These are phyloP conservation scores for Colletotrichum sp. DNA, from an alignment of 2,329 filamentous ascomycete species.

Conservation along the genomic window DNA sequence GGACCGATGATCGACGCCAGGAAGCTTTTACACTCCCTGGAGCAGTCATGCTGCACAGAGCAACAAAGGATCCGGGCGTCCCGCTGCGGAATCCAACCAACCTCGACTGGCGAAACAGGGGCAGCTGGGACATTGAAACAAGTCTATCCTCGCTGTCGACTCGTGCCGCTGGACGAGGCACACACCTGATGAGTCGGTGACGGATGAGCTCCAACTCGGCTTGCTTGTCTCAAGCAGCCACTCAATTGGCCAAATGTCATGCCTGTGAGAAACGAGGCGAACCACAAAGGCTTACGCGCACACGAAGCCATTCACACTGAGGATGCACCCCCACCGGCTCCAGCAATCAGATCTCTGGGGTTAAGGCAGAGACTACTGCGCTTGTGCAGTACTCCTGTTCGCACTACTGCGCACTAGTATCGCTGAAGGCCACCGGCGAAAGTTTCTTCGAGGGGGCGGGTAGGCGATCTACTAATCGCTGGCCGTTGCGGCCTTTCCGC, in stretches of 20 bases:
- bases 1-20: conserved; percentile 10
- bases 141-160: not conserved
- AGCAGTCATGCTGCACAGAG: conserved; percentile 1
- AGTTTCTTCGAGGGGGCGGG: not conserved
- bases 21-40: conserved; percentile 1
- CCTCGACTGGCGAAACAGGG: not conserved
- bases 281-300: not conserved
- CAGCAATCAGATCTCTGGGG: not conserved
- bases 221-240: not conserved
- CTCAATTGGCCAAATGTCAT: not conserved
- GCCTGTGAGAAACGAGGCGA: not conserved
- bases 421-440: not conserved
- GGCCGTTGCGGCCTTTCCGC: not conserved
- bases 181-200: not conserved
- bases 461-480: conserved; percentile 3
- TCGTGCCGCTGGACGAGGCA: not conserved
- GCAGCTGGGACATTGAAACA: not conserved
- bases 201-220: not conserved
- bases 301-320: not conserved
- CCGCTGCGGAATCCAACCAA: not conserved
- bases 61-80: conserved; percentile 10
- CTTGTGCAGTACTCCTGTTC: not conserved
- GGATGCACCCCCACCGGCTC: not conserved
- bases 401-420: not conserved
- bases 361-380: not conserved